These are phyloP conservation scores for Graphilbum ipis-grandicollis DNA, from an alignment of 2,329 filamentous ascomycete genomes.

Conservation along the genomic window DNA sequence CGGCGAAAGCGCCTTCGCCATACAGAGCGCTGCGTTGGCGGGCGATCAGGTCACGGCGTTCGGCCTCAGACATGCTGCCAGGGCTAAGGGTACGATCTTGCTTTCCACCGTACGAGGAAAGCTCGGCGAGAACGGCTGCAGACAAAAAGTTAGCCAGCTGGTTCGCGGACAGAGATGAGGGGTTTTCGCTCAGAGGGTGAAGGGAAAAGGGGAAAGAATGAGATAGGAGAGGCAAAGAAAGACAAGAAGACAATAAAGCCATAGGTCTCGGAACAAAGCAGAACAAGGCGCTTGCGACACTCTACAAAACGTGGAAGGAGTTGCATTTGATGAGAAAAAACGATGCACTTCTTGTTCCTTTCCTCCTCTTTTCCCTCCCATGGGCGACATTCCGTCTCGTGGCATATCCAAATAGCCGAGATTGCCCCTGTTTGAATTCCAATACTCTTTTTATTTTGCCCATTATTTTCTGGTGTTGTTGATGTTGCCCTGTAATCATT, in stretches of 20 bases:
- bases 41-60: constrained; percentile 87
- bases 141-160: constrained; percentile 17
- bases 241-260: constrained; percentile 2
- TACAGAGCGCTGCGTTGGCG: constrained; percentile 92
- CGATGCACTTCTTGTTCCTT: constrained; percentile 3
- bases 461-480: not conserved
- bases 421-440: not conserved
- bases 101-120: constrained; percentile 38
- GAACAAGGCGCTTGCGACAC: constrained; percentile 4
- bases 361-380: not conserved
- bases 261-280: not conserved
- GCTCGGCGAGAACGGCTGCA: constrained; percentile 32
- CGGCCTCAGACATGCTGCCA: constrained; percentile 77
- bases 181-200: not conserved
- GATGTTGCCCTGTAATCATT: not conserved
- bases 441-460: constrained; percentile 1
- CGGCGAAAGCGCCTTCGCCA: constrained; percentile 56
- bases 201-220: not conserved
- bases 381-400: not conserved
- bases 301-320: constrained; percentile 5
- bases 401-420: not conserved
- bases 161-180: constrained; percentile 1
- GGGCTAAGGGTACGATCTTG: constrained; percentile 75
- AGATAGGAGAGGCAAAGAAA: not conserved
- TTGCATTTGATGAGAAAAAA: constrained; percentile 7